Evolutionary conservation across 2,329 filamentous ascomycete species (phyloP).

Genomic region (Ophiostoma perfectum): DNA sequence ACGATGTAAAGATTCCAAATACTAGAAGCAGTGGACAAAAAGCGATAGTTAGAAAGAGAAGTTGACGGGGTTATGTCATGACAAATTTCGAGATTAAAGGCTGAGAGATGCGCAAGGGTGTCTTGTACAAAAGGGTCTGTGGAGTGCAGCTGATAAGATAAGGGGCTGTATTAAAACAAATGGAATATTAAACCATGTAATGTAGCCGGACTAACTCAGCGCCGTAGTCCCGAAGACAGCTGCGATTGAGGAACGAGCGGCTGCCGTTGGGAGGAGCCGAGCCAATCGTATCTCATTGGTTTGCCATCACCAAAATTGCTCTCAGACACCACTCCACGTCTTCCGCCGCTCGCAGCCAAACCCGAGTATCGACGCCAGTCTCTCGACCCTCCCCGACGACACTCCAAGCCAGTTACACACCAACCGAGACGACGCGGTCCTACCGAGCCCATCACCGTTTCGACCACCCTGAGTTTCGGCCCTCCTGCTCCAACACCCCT

Average conservation of each 20-base stretch:
- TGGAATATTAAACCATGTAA: not conserved
- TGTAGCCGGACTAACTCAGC: slow-evolving; percentile 11
- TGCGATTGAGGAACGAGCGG: not conserved
- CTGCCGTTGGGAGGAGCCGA: not conserved
- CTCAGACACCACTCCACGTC: slow-evolving; percentile 16
- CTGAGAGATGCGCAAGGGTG: too few species aligned
- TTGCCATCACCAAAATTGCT: slow-evolving; percentile 26
- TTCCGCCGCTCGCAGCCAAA: not conserved
- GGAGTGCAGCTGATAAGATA: not conserved
- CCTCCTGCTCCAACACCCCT: too few species aligned
- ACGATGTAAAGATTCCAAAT: not conserved
- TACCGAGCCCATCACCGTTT: not conserved
- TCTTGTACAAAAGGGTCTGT: not conserved
- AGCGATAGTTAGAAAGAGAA: not conserved
- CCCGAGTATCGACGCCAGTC: not conserved
- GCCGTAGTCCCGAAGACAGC: slow-evolving; percentile 15
- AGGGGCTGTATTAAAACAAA: not conserved
- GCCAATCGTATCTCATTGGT: slow-evolving; percentile 25
- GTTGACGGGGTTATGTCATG: not conserved
- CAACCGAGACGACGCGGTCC: not conserved
- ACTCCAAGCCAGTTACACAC: not conserved
- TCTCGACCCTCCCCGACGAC: slow-evolving; percentile 8
- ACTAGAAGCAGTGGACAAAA: not conserved
- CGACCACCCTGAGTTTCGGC: not conserved
- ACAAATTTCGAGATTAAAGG: not conserved